Conservation (phyloP, 208 protist genomes). For the Entamoeba dispar region DNA sequence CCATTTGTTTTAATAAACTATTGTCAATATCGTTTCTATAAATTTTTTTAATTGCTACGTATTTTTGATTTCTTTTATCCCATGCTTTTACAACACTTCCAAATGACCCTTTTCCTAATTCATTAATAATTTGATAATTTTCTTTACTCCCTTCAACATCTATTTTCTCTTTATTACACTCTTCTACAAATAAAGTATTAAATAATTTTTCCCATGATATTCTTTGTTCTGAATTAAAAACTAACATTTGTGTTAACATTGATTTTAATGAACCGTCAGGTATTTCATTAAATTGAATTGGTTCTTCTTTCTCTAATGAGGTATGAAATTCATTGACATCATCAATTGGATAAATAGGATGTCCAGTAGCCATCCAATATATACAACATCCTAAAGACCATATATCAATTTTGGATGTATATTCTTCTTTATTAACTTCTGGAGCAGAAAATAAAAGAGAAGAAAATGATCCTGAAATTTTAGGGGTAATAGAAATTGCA, state of each 20-base stretch:
- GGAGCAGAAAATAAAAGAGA: conserved; percentile 46
- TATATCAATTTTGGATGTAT: conserved; percentile 38
- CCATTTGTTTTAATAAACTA: background rate
- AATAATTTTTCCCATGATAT: background rate
- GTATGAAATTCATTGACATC: background rate
- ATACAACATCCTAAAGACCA: conserved; percentile 39
- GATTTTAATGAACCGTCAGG: background rate
- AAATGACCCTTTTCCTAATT: background rate
- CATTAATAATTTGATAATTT: background rate
- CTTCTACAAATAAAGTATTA: background rate
- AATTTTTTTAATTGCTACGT: background rate
- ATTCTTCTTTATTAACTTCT: conserved; percentile 37
- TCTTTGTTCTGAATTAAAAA: background rate
- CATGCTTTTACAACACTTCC: background rate
- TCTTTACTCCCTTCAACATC: background rate
- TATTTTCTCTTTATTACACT: background rate
- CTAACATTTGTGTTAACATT: background rate
- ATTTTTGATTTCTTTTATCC: background rate
- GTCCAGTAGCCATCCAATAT: conserved; percentile 35
- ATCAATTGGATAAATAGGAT: conserved; percentile 24
- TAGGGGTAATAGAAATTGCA: conserved; percentile 14
- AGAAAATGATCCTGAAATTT: conserved; percentile 35
- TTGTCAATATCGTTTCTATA: background rate
- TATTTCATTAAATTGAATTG: background rate
- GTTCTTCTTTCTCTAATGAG: background rate